Conservation (phyloP, 2,329 filamentous ascomycete species). For the Xylariaceae sp. region DNA sequence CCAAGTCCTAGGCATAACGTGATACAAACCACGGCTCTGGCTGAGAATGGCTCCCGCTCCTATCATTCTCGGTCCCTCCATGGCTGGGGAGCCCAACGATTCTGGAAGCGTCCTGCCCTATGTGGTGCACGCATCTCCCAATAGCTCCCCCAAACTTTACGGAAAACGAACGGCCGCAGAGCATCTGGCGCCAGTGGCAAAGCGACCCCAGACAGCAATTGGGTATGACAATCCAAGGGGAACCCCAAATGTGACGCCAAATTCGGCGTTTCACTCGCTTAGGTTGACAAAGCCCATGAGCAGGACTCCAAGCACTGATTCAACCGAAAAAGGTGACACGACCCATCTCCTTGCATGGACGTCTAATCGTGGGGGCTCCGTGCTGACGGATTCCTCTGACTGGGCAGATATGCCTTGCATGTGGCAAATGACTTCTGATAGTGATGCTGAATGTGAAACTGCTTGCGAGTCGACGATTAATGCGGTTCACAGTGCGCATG, state of each 20-base stretch:
- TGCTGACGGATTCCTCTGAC: not conserved
- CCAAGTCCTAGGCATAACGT: not conserved
- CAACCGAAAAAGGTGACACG: not conserved
- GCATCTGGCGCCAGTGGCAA: not conserved
- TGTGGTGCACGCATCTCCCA: not conserved
- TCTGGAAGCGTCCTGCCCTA: not conserved
- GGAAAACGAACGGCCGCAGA: slow-evolving; percentile 8
- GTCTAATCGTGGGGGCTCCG: not conserved
- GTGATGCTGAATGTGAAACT: not conserved
- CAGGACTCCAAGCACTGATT: not conserved
- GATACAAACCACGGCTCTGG: not conserved
- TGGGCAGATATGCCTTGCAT: not conserved
- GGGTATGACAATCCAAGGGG: slow-evolving; percentile 1
- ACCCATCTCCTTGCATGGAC: not conserved
- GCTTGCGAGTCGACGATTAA: not conserved
- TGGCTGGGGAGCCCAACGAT: not conserved
- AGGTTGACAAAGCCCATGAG: slow-evolving; percentile 22
- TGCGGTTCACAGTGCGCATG: not conserved
- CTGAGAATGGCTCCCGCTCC: slow-evolving; percentile 1
- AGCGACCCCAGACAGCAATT: slow-evolving; percentile 5
- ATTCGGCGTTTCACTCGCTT: slow-evolving; percentile 18
- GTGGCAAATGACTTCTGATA: not conserved
- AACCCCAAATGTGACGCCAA: slow-evolving; percentile 12
- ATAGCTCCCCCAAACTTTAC: not conserved
- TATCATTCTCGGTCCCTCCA: slow-evolving; percentile 1